A percentile compares a stretch with the other conserved stretches of the same genome.
phyloP scores from a whole-genome alignment of 176 grass and related monocot genomes.

The Avena insularis region DNA sequence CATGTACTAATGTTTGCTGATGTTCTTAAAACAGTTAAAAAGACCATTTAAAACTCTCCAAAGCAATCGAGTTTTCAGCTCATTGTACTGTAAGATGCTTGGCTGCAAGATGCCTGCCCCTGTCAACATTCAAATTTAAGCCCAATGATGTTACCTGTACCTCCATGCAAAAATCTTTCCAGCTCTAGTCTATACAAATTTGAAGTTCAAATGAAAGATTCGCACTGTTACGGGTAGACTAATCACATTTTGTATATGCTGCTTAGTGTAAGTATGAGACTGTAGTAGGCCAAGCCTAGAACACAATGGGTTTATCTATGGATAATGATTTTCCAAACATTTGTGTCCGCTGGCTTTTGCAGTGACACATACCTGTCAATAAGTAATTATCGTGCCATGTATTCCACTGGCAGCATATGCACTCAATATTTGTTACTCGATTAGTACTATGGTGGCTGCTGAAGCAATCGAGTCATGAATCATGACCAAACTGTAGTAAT shows the following conservation, averaged over 20 bases:
- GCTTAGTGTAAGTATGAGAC: constrained; percentile 28
- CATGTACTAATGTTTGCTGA: constrained; percentile 47
- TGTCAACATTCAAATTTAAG: constrained; percentile 45
- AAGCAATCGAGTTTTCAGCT: constrained; percentile 68
- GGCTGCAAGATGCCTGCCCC: constrained; percentile 45
- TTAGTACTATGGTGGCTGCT: constrained; percentile 19
- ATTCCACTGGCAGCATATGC: constrained; percentile 71
- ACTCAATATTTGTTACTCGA: background rate
- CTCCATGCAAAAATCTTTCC: constrained; percentile 93
- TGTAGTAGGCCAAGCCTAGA: background rate
- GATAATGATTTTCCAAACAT: constrained; percentile 22
- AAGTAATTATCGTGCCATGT: constrained; percentile 79
- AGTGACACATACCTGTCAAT: constrained; percentile 69
- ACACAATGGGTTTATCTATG: background rate
- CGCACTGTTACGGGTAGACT: constrained; percentile 22
- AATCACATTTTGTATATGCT: constrained; percentile 13
- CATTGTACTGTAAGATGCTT: constrained; percentile 79
- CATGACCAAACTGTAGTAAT: background rate
- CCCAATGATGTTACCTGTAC: constrained; percentile 43
- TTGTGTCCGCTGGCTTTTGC: constrained; percentile 2
- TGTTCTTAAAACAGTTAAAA: constrained; percentile 70
- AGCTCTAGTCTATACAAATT: constrained; percentile 69
- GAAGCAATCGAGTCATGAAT: constrained; percentile 19
- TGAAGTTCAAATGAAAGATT: constrained; percentile 34
- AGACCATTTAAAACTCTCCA: constrained; percentile 67